Evolutionary conservation across 2,329 filamentous ascomycete genomes (phyloP), one percentile per base, ranked within the genome.

Genomic region (Ploettnerulaceae sp.): DNA sequence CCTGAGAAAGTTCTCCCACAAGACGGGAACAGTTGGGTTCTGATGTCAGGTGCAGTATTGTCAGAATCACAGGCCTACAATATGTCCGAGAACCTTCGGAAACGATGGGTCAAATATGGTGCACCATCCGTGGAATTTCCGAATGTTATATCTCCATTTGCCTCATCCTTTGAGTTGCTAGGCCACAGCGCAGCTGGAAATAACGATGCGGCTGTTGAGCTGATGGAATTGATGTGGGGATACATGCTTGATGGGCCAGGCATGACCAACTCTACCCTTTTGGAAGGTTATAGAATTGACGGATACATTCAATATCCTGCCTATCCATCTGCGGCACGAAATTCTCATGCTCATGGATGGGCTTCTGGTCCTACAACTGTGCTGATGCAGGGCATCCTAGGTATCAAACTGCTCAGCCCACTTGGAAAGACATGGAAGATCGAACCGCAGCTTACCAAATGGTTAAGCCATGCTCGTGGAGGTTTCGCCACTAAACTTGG

Each of bases 1-100:
- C 76, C 77, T 53, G 74, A 72, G 2, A 69, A 71, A 1, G 66
- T 84, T 3, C 67, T 75, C 46, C 76, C 78, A 0, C 79, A 84
- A 61, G 77, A 81, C 53, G 76, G 73, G 6, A 82, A 82, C 63
- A 70, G 72, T 43, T 70, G 80, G 62, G 72, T 73, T 0, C 55
- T 78, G 2, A 65, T 71, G 7, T 57, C 54, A 4, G 24, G 44
- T 12, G 49, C 52, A 7, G 26, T 51, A 8, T 61, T 76, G 34
- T 47, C 52, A 20, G 12, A 33, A 11, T 33, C 43, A 2, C n/a
- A 46, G 5, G 52, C 51, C 7, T 37, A 37, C 15, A 25, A 54
- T 59, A 41, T 58, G 7, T 58, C 55, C 3, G 28, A 52, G 26
- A 55, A 47, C 31, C 42, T 61, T 2, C 49, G 53, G 8, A 45